phyloP scores from a whole-genome alignment of 352 stramenopile species.

The Pythium diclinum region DNA sequence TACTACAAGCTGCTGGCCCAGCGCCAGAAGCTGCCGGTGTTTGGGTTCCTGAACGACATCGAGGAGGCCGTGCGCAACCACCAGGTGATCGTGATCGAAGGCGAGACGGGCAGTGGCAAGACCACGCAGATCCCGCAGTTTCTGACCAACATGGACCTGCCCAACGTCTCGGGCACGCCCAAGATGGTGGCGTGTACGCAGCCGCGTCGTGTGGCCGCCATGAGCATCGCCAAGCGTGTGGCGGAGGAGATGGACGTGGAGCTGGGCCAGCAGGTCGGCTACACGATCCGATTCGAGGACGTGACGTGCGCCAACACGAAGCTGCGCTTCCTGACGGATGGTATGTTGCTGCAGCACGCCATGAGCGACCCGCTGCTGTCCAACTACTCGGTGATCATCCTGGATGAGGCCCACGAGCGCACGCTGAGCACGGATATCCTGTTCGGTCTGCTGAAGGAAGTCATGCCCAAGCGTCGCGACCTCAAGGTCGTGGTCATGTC shows the following conservation, averaged over 20 bases:
- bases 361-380: slow-evolving; percentile 96
- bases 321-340: slow-evolving; percentile 80
- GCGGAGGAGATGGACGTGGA: slow-evolving; percentile 98
- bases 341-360: slow-evolving; percentile 97
- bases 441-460: slow-evolving; percentile 97
- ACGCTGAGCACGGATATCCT: slow-evolving; percentile 97
- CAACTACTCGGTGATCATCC: slow-evolving; percentile 95
- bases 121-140: slow-evolving; percentile 97
- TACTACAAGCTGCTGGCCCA: slow-evolving; percentile 93
- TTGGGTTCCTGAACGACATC: slow-evolving; percentile 96
- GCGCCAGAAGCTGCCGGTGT: slow-evolving; percentile 97
- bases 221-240: slow-evolving; percentile 97
- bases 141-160: slow-evolving; percentile 76
- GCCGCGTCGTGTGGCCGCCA: slow-evolving; percentile 96
- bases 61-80: slow-evolving; percentile 93
- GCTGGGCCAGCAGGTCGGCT: slow-evolving; percentile 97
- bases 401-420: slow-evolving; percentile 98
- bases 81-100: slow-evolving; percentile 97
- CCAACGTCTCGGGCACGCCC: slow-evolving; percentile 51
- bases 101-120: slow-evolving; percentile 98
- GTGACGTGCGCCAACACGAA: slow-evolving; percentile 84
- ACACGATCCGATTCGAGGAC: slow-evolving; percentile 99
- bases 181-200: slow-evolving; percentile 96
- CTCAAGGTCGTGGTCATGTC: slow-evolving; percentile 99
- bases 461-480: slow-evolving; percentile 92